A percentile compares a stretch with the other conserved stretches of the same genome.
These are phyloP conservation scores for Dactylonectria macrodidyma DNA, from an alignment of 2,329 filamentous ascomycete species.

Conservation along the genomic window DNA sequence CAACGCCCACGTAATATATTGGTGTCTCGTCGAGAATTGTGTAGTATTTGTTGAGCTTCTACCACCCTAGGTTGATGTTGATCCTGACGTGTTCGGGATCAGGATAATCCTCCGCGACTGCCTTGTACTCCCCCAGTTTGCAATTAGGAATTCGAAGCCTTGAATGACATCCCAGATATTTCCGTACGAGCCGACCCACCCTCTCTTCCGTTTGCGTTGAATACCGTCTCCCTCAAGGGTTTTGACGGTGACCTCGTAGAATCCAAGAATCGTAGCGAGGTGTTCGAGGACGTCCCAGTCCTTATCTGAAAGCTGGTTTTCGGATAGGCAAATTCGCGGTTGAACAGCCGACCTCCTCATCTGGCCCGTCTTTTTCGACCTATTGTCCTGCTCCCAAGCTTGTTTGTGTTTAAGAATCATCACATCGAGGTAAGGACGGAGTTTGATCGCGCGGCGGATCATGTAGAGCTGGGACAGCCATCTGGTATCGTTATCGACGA, in stretches of 20 bases:
- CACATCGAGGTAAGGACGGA: not conserved
- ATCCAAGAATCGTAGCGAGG: constrained; percentile 22
- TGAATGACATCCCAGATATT: constrained; percentile 10
- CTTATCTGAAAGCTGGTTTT: constrained; percentile 24
- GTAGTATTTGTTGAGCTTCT: constrained; percentile 32
- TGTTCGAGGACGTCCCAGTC: constrained; percentile 29
- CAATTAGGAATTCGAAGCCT: constrained; percentile 29
- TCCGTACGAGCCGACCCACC: constrained; percentile 30
- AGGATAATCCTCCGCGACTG: constrained; percentile 3
- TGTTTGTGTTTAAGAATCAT: not conserved
- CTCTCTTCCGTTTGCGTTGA: constrained; percentile 16
- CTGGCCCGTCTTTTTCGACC: constrained; percentile 16
- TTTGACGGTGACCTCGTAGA: constrained; percentile 29
- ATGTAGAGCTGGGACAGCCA: constrained; percentile 37
- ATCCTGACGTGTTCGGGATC: constrained; percentile 26
- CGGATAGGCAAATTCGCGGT: constrained; percentile 23
- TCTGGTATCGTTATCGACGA: constrained; percentile 33
- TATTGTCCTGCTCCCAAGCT: constrained; percentile 5
- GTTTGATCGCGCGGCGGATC: constrained; percentile 29
- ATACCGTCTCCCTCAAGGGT: constrained; percentile 31
- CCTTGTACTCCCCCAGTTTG: constrained; percentile 17
- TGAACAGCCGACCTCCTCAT: constrained; percentile 23
- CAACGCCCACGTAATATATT: constrained; percentile 24
- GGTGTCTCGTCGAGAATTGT: constrained; percentile 16
- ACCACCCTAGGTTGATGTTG: constrained; percentile 22